Percentiles rank a stretch among this genome's conserved stretches.
Evolutionary conservation across 768 basidiomycete species (phyloP).

Genomic region (Amanita rimosa): DNA sequence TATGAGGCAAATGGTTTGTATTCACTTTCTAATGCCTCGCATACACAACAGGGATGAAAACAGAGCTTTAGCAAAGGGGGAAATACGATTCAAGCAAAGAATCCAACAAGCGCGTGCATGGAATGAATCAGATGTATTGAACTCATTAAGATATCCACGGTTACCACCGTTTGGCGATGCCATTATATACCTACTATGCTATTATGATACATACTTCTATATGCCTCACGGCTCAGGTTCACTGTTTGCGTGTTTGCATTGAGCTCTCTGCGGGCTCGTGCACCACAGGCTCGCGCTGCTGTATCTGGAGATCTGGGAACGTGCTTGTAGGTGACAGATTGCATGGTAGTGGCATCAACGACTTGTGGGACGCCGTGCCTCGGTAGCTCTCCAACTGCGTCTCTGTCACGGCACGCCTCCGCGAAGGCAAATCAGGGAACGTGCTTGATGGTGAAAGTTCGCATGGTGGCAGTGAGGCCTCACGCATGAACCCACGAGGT

Average conservation of each 20-base stretch:
- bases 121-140: no score
- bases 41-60: no score
- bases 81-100: no score
- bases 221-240: not conserved
- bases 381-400: not conserved
- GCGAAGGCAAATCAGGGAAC: slow-evolving; percentile 1
- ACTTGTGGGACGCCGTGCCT: not conserved
- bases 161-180: no score
- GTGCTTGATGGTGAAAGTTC: not conserved
- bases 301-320: not conserved
- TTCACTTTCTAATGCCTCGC: no score
- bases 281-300: not conserved
- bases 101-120: no score
- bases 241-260: not conserved
- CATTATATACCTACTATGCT: no score
- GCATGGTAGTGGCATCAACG: not conserved
- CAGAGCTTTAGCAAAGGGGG: no score
- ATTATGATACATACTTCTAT: not conserved
- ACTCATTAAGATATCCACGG: no score
- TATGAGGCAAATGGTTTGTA: no score
- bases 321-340: not conserved
- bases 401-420: not conserved
- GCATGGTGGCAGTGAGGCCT: not conserved
- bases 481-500: not conserved
- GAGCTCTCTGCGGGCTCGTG: not conserved